phyloP scores from a whole-genome alignment of 345 rosid genomes.

The thale cress (Arabidopsis thaliana) region DNA sequence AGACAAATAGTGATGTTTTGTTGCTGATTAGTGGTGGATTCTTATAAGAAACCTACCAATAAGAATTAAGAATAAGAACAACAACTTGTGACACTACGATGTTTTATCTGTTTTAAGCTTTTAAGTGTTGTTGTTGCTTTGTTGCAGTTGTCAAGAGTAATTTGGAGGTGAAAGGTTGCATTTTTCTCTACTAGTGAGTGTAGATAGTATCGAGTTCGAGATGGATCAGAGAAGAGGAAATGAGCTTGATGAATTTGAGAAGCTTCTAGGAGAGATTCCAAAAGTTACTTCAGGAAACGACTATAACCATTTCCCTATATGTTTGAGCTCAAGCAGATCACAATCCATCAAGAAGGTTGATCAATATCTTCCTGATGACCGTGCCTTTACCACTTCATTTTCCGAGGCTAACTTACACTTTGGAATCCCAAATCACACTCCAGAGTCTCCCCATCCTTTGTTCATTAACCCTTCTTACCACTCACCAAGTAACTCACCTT shows the following conservation, averaged over 20 bases:
- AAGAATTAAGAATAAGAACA: constrained; percentile 7
- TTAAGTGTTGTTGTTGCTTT: constrained; percentile 27
- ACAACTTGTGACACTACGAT: constrained; percentile 26
- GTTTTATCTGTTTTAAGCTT: constrained; percentile 20
- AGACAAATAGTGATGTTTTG: background rate
- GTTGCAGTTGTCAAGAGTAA: constrained; percentile 33
- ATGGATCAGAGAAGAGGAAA: constrained; percentile 62
- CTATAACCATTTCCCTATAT: constrained; percentile 35
- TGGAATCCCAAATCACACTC: constrained; percentile 31
- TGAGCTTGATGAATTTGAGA: constrained; percentile 74
- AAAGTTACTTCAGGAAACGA: constrained; percentile 65
- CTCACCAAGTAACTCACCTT: constrained; percentile 44
- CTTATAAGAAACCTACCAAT: background rate
- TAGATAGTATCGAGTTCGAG: constrained; percentile 8
- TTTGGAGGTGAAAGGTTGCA: constrained; percentile 29
- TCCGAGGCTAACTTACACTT: constrained; percentile 47
- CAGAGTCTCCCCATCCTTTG: constrained; percentile 36
- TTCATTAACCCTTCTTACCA: constrained; percentile 48
- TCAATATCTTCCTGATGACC: constrained; percentile 60
- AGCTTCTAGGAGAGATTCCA: constrained; percentile 83
- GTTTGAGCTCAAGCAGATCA: constrained; percentile 50
- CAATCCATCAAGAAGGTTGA: constrained; percentile 44
- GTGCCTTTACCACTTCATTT: constrained; percentile 61
- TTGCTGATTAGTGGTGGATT: constrained; percentile 35
- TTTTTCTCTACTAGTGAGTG: background rate